Conservation (phyloP, 148 eudicot species). For the Silene conica region DNA sequence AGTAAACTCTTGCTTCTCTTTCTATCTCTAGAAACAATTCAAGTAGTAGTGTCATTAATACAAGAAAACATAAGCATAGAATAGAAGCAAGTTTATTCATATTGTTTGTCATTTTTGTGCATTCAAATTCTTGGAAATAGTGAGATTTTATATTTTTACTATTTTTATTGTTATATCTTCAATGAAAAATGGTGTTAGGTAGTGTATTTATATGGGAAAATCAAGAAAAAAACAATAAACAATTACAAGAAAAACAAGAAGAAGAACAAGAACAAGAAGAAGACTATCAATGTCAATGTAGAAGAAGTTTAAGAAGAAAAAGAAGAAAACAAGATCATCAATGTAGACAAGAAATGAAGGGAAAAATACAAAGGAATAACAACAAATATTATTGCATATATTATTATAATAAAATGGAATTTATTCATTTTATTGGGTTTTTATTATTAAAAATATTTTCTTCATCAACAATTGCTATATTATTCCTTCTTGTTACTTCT, state of each 20-base stretch:
- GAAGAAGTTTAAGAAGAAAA: slow-evolving; percentile 17
- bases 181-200: slow-evolving; percentile 24
- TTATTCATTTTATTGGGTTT: slow-evolving; percentile 3
- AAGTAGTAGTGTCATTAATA: slow-evolving; percentile 10
- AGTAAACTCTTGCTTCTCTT: slow-evolving; percentile 9
- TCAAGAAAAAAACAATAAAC: slow-evolving; percentile 13
- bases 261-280: slow-evolving; percentile 8
- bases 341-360: slow-evolving; percentile 31
- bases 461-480: slow-evolving; percentile 35
- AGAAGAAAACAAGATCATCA: slow-evolving; percentile 43
- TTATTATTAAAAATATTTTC: slow-evolving; percentile 36
- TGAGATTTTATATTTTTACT: slow-evolving; percentile 1
- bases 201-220: slow-evolving; percentile 22
- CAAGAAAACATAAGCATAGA: slow-evolving; percentile 12
- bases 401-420: slow-evolving; percentile 21
- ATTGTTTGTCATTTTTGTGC: slow-evolving; percentile 28
- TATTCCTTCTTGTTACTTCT: slow-evolving; percentile 40
- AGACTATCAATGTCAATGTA: slow-evolving; percentile 1
- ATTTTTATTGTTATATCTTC: background rate
- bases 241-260: background rate
- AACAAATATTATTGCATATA: background rate
- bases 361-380: slow-evolving; percentile 8
- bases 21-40: slow-evolving; percentile 14
- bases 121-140: slow-evolving; percentile 23
- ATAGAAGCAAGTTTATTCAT: slow-evolving; percentile 30